Conservation (phyloP, 352 stramenopile species). For the Globisporangium emineosum region DNA sequence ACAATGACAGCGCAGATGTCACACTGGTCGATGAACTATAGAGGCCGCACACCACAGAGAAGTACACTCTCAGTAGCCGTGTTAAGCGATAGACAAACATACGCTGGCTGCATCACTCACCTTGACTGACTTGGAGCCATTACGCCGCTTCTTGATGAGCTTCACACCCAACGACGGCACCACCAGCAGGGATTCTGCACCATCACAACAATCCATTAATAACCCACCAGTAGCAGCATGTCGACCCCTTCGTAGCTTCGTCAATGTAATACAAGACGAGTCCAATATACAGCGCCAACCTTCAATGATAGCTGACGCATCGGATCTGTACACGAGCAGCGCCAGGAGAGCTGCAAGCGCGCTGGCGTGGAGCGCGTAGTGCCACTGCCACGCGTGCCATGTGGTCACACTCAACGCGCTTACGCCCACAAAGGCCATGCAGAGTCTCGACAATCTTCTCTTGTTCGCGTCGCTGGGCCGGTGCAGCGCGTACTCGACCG, state of each 20-base stretch:
- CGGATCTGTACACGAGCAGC: slow-evolving; percentile 4
- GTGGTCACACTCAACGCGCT: slow-evolving; percentile 6
- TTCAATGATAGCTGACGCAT: slow-evolving; percentile 8
- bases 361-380: neutral
- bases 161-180: slow-evolving; percentile 74
- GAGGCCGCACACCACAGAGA: neutral
- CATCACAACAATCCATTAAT: neutral
- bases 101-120: slow-evolving; percentile 12
- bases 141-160: slow-evolving; percentile 54
- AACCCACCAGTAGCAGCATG: neutral
- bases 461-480: neutral
- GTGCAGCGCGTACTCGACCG: slow-evolving; percentile 55
- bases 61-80: too few species aligned
- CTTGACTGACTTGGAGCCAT: slow-evolving; percentile 31
- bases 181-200: slow-evolving; percentile 70
- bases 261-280: neutral
- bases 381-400: slow-evolving; percentile 22
- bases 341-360: neutral
- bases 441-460: neutral
- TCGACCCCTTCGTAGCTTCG: neutral
- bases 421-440: neutral
- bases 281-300: neutral
- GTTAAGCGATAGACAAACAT: too few species aligned
- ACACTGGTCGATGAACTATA: slow-evolving; percentile 41
- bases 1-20: slow-evolving; percentile 67